Conservation (phyloP, 2,329 filamentous ascomycete genomes). For the Paecilomyces variotii region DNA sequence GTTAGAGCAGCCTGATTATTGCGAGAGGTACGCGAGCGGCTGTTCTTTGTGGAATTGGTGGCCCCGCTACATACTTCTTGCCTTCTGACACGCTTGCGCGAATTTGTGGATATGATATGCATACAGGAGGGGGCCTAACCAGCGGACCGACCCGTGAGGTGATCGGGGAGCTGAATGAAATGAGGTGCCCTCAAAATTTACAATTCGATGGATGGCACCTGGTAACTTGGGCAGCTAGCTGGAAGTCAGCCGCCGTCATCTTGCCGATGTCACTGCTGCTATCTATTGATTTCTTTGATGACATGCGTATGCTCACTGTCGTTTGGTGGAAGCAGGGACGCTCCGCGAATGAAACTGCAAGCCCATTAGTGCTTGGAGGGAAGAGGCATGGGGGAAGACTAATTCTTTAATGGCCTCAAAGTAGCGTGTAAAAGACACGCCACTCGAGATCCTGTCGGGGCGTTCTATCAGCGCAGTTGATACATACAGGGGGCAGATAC, state of each 20-base stretch:
- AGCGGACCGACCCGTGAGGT: conserved; percentile 23
- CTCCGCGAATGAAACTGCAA: neutral
- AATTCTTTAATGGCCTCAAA: neutral
- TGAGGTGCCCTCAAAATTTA: neutral
- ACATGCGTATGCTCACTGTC: neutral
- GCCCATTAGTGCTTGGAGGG: neutral
- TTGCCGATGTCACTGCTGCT: neutral
- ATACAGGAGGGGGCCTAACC: conserved; percentile 1
- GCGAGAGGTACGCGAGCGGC: conserved; percentile 16
- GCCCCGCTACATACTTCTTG: conserved; percentile 6
- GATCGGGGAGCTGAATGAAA: conserved; percentile 8
- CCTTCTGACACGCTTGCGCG: conserved; percentile 8
- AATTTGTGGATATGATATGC: neutral
- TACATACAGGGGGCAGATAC: neutral
- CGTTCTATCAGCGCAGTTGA: neutral
- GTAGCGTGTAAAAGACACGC: neutral
- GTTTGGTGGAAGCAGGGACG: neutral
- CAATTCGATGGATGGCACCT: neutral
- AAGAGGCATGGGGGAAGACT: neutral
- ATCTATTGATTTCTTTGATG: neutral
- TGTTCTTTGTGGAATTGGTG: conserved; percentile 5
- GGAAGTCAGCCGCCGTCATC: conserved; percentile 5
- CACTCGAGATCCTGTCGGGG: neutral
- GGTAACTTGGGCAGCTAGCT: conserved; percentile 22
- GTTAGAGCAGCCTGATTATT: conserved; percentile 9